Evolutionary conservation across 345 rosid species (phyloP), one percentile per base, ranked within the genome.

Genomic region (Gossypium thurberi): DNA sequence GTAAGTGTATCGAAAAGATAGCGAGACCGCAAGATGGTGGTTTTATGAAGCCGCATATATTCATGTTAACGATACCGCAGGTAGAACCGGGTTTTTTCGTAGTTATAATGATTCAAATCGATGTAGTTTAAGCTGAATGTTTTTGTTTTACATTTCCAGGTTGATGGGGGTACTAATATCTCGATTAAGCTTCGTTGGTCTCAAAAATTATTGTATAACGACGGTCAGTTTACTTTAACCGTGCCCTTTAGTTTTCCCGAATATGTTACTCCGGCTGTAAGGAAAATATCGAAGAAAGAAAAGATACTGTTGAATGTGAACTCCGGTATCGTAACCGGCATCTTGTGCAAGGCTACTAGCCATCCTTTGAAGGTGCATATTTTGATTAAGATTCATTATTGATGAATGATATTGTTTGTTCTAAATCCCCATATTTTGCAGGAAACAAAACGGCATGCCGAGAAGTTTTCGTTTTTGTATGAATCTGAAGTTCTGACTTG

Each of bases 401-500:
- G 26, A 28, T 51, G n/a, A 48, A 26, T 58, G 50, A 28, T 15
- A 2, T 62, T 66, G 26, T 40, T 17, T 21, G 56, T 51, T 44
- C 70, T 12, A 57, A 4, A 17, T 48, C 61, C 62, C 4, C 17
- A 20, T n/a, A 9, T 3, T 51, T 74, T 83, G 33, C 86, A 95
- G 99, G 88, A 91, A 85, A 75, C 84, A 75, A 77, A 81, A 44
- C 86, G 91, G 51, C 86, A 82, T 1, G 86, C 78, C 2, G 97
- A 93, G 65, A 88, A 81, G 63, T 78, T 90, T 79, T 78, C 87
- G 63, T 90, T 84, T 80, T 70, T 79, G 11, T 85, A 90, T 84
- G 99, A 91, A 84, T 76, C 93, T 67, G 96, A 92, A 69, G 92
- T 95, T 82, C 91, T 91, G 52, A 78, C 81, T 46, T 95, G 99